Conservation (phyloP, 73 alveolate species). For the Diophrys appendiculata region DNA sequence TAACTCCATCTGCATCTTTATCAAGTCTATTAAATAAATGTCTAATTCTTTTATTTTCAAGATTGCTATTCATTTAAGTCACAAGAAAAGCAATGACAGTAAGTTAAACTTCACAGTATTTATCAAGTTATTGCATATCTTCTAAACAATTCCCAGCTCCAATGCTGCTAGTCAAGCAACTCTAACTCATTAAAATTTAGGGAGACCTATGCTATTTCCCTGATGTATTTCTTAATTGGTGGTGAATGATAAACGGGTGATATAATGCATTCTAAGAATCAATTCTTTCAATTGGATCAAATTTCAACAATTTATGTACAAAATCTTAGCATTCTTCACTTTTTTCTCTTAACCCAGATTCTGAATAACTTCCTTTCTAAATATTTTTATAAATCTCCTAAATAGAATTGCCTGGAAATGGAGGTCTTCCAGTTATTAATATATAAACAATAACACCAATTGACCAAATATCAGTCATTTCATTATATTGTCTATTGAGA, state of each 20-base stretch:
- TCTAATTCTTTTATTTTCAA: too few relatives aligned
- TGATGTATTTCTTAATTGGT: too few relatives aligned
- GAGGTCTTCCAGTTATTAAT: slow-evolving; percentile 41
- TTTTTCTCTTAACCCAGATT: not conserved
- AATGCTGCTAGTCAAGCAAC: too few relatives aligned
- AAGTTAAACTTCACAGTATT: too few relatives aligned
- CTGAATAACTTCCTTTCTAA: not conserved
- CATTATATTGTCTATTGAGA: slow-evolving; percentile 33
- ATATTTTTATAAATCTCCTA: slow-evolving; percentile 16
- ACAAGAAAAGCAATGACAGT: too few relatives aligned
- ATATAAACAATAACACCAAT: slow-evolving; percentile 39
- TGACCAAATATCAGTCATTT: slow-evolving; percentile 56
- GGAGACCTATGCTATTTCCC: too few relatives aligned
- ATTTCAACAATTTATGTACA: not conserved
- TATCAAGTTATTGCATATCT: too few relatives aligned
- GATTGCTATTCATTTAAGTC: too few relatives aligned
- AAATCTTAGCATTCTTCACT: not conserved
- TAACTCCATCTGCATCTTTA: too few relatives aligned
- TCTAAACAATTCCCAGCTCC: too few relatives aligned
- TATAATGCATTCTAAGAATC: not conserved
- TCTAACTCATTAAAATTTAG: too few relatives aligned
- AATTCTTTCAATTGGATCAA: not conserved
- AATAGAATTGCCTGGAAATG: slow-evolving; percentile 42
- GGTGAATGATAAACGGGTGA: not conserved
- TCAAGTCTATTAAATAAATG: too few relatives aligned